phyloP scores from a whole-genome alignment of 2,329 filamentous ascomycete genomes.

The Hypoxylon rubiginosum region DNA sequence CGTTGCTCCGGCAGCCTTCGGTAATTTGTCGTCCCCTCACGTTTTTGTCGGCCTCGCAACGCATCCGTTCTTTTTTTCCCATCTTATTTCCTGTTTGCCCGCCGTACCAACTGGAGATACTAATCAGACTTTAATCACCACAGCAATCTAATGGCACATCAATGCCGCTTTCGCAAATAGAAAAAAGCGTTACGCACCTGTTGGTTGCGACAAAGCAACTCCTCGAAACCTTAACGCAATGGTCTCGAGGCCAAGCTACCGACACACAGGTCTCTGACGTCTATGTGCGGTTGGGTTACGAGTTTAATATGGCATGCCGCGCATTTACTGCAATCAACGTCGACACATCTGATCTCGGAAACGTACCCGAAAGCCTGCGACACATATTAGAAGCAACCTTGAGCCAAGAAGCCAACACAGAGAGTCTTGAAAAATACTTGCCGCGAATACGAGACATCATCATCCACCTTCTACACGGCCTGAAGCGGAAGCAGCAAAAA shows the following conservation, averaged over 20 bases:
- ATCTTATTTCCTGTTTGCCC: not conserved
- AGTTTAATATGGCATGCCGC: slow-evolving; percentile 98
- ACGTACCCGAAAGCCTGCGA: slow-evolving; percentile 91
- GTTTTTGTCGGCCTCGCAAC: slow-evolving; percentile 14
- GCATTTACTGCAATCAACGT: slow-evolving; percentile 98
- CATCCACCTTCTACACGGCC: slow-evolving; percentile 93
- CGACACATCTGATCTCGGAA: slow-evolving; percentile 92
- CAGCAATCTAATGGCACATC: slow-evolving; percentile 71
- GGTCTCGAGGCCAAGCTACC: slow-evolving; percentile 92
- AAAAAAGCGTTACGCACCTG: slow-evolving; percentile 98
- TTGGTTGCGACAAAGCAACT: slow-evolving; percentile 98
- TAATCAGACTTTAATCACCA: slow-evolving; percentile 35
- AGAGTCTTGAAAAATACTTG: slow-evolving; percentile 93
- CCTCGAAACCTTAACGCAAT: slow-evolving; percentile 96
- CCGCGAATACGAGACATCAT: slow-evolving; percentile 98
- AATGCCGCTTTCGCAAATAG: slow-evolving; percentile 91
- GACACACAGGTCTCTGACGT: slow-evolving; percentile 98
- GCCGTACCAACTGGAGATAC: slow-evolving; percentile 16
- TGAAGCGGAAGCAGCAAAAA: slow-evolving; percentile 97
- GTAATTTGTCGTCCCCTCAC: slow-evolving; percentile 22
- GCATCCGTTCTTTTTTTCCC: slow-evolving; percentile 9
- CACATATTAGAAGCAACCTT: slow-evolving; percentile 95
- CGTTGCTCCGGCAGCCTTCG: not conserved
- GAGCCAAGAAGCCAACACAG: slow-evolving; percentile 93
- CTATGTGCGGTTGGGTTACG: slow-evolving; percentile 96